phyloP scores from a whole-genome alignment of 2,329 filamentous ascomycete species.

The Lachnellula subtilissima region DNA sequence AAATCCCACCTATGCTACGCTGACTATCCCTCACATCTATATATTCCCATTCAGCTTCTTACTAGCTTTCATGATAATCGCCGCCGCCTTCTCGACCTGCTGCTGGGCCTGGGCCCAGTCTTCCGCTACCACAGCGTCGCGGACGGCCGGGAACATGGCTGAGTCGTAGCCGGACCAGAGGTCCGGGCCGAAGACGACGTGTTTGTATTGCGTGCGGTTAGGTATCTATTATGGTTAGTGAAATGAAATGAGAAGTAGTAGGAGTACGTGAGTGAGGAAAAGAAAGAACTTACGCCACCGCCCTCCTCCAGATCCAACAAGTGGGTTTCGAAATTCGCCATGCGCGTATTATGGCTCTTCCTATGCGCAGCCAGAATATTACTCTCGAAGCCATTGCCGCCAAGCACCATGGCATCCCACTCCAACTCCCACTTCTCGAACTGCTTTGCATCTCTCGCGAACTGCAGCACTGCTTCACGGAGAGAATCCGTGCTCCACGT shows the following conservation, averaged over 20 bases:
- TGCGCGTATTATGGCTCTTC: slow-evolving; percentile 71
- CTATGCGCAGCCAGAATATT: slow-evolving; percentile 61
- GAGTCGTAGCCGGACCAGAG: slow-evolving; percentile 66
- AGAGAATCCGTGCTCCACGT: slow-evolving; percentile 44
- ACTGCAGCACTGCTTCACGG: slow-evolving; percentile 55
- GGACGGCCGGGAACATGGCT: slow-evolving; percentile 74
- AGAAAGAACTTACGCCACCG: slow-evolving; percentile 62
- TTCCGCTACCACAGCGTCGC: slow-evolving; percentile 68
- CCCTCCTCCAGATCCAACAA: slow-evolving; percentile 69
- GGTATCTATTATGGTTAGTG: slow-evolving; percentile 53
- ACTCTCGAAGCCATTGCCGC: slow-evolving; percentile 71
- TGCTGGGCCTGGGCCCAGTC: slow-evolving; percentile 66
- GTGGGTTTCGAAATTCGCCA: slow-evolving; percentile 77
- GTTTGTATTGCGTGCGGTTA: slow-evolving; percentile 88
- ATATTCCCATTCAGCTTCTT: slow-evolving; percentile 27
- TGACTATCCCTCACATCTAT: too few species aligned
- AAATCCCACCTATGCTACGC: too few species aligned
- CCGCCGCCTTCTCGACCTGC: slow-evolving; percentile 67
- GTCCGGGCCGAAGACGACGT: slow-evolving; percentile 82
- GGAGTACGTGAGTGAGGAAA: background rate
- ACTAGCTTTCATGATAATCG: slow-evolving; percentile 58
- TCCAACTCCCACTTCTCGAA: slow-evolving; percentile 73
- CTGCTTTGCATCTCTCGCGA: slow-evolving; percentile 54
- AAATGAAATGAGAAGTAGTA: background rate
- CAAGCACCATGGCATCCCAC: slow-evolving; percentile 71